Evolutionary conservation across 192 early-diverging fungal species (phyloP), one percentile per base, ranked within the genome.

Genomic region (Backusella tuberculispora): DNA sequence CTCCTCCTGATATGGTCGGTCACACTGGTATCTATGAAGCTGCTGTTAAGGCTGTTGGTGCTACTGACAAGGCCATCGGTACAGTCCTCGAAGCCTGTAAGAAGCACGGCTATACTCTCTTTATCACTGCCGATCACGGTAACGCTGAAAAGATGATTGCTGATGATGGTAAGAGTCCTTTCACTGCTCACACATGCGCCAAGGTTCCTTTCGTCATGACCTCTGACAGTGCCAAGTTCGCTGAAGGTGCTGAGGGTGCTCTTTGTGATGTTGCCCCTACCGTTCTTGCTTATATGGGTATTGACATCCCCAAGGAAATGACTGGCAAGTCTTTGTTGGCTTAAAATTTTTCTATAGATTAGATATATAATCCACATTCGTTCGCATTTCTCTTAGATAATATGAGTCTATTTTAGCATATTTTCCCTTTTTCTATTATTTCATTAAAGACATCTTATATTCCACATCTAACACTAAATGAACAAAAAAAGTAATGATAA

Each of bases 111-210:
- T 99, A 98, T 79, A 86, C 90, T 48, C 85, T 99, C 47, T 96
- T 99, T 79, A 82, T 99, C 60, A 99, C 97, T 7, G 91, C 98
- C 8, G 98, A 99, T 84, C 98, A 99, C 83, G 98, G 98, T 44
- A 99, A 99, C 79, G 97, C 97, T 38, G 98, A 99, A 79, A 95
- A 99, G 90, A 99, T 99, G 97, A 66, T 97, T 48, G 86, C 89
- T 9, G 92, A 90, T 67, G 95, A 97, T 73, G 88, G 88, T 66
- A 85, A 80, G 29, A 89, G 91, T 48, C 98, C 98, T 42, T 96
- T 97, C 83, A 99, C 98, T 21, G 97, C 97, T 64, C 98, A 99
- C 85, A 99, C 98, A 37, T 93, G 90, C 64, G 81, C 85, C 29
- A 83, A 85, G 68, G 98, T 99, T 70, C 98, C 98, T 42, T 97